phyloP scores from a whole-genome alignment of 2,329 filamentous ascomycete genomes.

The Bimuria novae-zelandiae region DNA sequence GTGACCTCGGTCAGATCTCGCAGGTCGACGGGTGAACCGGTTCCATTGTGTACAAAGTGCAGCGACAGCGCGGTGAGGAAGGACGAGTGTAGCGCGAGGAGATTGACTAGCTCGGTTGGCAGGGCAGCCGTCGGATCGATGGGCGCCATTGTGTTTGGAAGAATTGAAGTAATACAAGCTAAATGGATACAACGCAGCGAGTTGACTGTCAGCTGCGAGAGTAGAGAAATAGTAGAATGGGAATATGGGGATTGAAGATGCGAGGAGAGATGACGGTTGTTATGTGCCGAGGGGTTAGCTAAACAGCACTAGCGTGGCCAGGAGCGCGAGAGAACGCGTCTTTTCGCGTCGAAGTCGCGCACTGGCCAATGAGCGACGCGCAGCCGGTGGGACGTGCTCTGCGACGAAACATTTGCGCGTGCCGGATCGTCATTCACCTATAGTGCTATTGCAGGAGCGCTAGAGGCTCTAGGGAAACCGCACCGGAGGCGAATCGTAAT shows the following conservation, averaged over 20 bases:
- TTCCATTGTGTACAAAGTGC: constrained; percentile 56
- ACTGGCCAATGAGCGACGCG: constrained; percentile 31
- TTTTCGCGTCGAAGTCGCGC: constrained; percentile 26
- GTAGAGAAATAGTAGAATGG: constrained; percentile 20
- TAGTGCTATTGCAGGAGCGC: not conserved
- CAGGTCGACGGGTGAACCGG: constrained; percentile 50
- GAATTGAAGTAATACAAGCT: constrained; percentile 9
- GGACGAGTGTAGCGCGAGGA: constrained; percentile 52
- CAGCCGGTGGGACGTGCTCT: not conserved
- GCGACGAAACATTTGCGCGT: constrained; percentile 11
- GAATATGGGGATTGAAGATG: constrained; percentile 18
- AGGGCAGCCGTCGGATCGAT: constrained; percentile 37
- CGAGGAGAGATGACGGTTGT: constrained; percentile 24
- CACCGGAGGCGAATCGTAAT: no score
- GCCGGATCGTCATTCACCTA: constrained; percentile 6
- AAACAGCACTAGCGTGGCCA: constrained; percentile 30
- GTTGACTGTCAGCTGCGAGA: constrained; percentile 24
- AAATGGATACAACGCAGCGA: constrained; percentile 27
- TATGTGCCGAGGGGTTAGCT: constrained; percentile 35
- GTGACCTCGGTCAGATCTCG: constrained; percentile 46
- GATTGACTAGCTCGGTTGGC: constrained; percentile 49
- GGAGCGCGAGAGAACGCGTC: constrained; percentile 29
- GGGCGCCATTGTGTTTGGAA: constrained; percentile 32
- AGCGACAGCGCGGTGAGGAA: constrained; percentile 56
- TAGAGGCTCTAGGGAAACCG: not conserved